Base-by-base conservation (phyloP, 148 eudicot species). In the Fagopyrum esculentum region DNA sequence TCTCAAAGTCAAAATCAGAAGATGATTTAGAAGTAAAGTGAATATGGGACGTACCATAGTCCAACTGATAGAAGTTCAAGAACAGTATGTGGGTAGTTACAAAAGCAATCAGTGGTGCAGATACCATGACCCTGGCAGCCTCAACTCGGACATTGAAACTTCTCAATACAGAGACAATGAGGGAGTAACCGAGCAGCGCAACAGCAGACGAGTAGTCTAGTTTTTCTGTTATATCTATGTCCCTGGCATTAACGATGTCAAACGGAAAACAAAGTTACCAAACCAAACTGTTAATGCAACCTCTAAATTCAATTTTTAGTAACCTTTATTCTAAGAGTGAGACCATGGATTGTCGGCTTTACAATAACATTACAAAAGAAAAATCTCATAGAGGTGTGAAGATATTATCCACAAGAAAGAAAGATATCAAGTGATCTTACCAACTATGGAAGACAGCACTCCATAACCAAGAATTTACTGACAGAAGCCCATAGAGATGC, bases 141-240 rank as follows among this genome's bases (percentile, higher is more conserved):
- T 91, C 98, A 76, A 73, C 78, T 78, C 82, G 87, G 45, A 93
- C 85, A 54, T 73, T 64, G 71, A 93, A 89, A 77, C 90, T 83
- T 83, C 98, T 91, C 79, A 93, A 73, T 63, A 91, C 80, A 7
- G 98, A 83, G 77, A 93, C 74, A 73, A 89, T 80, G 72, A 93
- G 86, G 35, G 97, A 91, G 82, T 81, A 91, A 59, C 98, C 98
- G 52, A 93, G 91, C 50, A 89, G 74, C 0, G 92, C 97, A 73
- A 91, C 88, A 5, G 97, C 98, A 72, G 92, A 93, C 29, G 87
- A 88, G 84, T 93, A 93, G 79, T 93, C 92, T 51, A 93, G 88
- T 86, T 74, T 89, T 81, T 93, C 97, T 7, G 98, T 93, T 55
- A 88, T 68, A 74, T 89, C 90, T 59, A 89, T 77, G 72, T 93